Percentiles rank a stretch among this genome's conserved stretches.
Conservation (phyloP, 345 rosid species). For the Gossypium rotundifolium region DNA sequence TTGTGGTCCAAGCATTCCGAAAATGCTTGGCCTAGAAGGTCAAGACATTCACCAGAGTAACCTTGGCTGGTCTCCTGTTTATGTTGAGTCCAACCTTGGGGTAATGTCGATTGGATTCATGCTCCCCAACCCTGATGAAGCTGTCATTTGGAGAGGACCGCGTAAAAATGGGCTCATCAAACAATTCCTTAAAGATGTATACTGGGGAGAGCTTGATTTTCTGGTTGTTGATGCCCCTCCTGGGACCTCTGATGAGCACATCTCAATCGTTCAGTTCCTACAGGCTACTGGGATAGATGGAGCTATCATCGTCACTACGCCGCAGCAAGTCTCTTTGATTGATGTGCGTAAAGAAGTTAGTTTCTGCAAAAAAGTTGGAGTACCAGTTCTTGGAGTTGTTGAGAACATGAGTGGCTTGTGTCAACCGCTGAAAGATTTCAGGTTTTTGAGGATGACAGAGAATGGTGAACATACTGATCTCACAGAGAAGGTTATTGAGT, state of each 20-base stretch:
- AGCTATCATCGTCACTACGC: conserved; percentile 85
- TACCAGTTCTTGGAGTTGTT: conserved; percentile 74
- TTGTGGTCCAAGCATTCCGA: conserved; percentile 95
- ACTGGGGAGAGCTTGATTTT: conserved; percentile 93
- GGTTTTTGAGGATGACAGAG: conserved; percentile 46
- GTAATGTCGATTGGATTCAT: conserved; percentile 96
- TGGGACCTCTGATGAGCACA: conserved; percentile 94
- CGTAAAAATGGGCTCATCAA: conserved; percentile 92
- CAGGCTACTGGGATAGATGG: conserved; percentile 82
- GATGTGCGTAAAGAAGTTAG: conserved; percentile 92
- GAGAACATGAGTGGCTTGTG: conserved; percentile 95
- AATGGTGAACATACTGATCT: conserved; percentile 51
- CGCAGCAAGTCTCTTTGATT: conserved; percentile 84
- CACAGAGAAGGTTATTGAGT: conserved; percentile 44
- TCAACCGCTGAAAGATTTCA: conserved; percentile 63
- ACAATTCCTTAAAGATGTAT: conserved; percentile 82
- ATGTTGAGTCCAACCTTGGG: conserved; percentile 89
- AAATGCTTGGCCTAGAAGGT: conserved; percentile 92
- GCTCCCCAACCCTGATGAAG: conserved; percentile 90
- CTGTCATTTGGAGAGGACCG: conserved; percentile 96
- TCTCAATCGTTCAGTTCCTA: conserved; percentile 88
- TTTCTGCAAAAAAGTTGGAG: conserved; percentile 92
- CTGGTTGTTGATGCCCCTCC: conserved; percentile 96
- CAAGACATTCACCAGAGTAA: conserved; percentile 95
- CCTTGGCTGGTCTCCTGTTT: conserved; percentile 96